phyloP scores from a whole-genome alignment of 1,139 yeast genomes.

The Geotrichum citri-aurantii region DNA sequence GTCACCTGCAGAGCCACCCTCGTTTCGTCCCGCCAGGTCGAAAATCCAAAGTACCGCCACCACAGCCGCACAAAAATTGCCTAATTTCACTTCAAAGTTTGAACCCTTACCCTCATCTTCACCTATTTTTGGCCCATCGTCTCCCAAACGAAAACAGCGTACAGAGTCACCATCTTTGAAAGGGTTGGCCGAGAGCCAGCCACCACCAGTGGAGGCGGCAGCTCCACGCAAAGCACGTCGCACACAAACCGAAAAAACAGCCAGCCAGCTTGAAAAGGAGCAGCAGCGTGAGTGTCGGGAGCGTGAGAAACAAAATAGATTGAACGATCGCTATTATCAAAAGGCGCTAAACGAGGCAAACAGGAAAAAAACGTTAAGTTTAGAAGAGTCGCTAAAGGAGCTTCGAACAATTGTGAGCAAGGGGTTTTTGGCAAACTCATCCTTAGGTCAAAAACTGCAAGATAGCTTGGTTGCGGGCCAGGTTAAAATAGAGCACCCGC shows the following conservation, averaged over 20 bases:
- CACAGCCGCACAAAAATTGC: constrained; percentile 1
- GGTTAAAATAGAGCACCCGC: background rate
- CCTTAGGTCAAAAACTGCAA: background rate
- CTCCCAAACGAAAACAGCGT: background rate
- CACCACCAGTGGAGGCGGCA: background rate
- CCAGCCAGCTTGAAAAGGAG: background rate
- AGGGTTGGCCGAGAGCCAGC: background rate
- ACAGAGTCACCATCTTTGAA: background rate
- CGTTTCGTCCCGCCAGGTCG: background rate
- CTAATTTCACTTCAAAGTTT: background rate
- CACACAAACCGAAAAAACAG: constrained; percentile 2
- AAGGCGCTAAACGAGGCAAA: constrained; percentile 9
- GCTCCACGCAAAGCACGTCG: background rate
- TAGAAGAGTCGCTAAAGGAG: constrained; percentile 6
- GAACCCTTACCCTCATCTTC: constrained; percentile 7
- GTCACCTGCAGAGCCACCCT: background rate
- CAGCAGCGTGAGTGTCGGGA: background rate
- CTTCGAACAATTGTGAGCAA: background rate
- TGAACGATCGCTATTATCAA: constrained; percentile 15
- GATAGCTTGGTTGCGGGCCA: background rate
- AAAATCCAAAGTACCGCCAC: background rate
- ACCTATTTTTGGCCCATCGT: background rate
- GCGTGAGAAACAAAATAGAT: constrained; percentile 18
- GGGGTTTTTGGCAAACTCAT: background rate
- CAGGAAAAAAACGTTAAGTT: background rate